Percentiles rank a stretch among this genome's conserved stretches.
Conservation (phyloP, 2,329 filamentous ascomycete species). For the Albophoma yamanashiensis region DNA sequence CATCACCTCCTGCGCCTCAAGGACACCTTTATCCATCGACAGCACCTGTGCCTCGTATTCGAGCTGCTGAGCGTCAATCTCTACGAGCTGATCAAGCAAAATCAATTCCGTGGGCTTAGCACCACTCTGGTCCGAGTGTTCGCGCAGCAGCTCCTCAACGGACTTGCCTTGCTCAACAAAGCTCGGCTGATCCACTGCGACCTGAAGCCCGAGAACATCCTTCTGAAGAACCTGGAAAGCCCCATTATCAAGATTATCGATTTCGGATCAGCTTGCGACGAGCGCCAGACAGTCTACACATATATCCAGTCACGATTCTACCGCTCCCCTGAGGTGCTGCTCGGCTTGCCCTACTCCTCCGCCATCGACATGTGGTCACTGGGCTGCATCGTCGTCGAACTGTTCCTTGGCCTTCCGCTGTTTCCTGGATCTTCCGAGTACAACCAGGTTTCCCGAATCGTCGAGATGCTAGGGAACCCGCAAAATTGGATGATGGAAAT, state of each 20-base stretch:
- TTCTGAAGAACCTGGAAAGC: constrained; percentile 95
- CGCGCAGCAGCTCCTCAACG: constrained; percentile 91
- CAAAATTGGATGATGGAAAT: constrained; percentile 99
- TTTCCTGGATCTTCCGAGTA: constrained; percentile 98
- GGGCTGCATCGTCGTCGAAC: constrained; percentile 94
- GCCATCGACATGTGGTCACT: constrained; percentile 99
- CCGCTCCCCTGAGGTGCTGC: constrained; percentile 85
- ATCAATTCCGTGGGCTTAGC: constrained; percentile 94
- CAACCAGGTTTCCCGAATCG: constrained; percentile 93
- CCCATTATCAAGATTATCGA: constrained; percentile 99
- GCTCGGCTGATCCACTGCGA: constrained; percentile 96
- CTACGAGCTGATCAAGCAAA: constrained; percentile 98
- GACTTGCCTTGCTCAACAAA: constrained; percentile 85
- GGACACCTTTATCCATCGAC: constrained; percentile 95
- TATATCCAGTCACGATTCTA: constrained; percentile 99
- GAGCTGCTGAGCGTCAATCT: constrained; percentile 94
- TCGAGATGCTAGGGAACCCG: constrained; percentile 94
- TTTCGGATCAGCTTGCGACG: constrained; percentile 96
- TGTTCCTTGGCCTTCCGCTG: constrained; percentile 86
- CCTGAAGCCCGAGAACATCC: constrained; percentile 94
- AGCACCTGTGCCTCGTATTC: constrained; percentile 94
- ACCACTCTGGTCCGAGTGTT: constrained; percentile 96
- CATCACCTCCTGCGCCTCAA: constrained; percentile 91
- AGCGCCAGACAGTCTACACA: constrained; percentile 96
- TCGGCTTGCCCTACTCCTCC: constrained; percentile 95